Evolutionary conservation across 164 flowering plant species (phyloP), one percentile per base, ranked within the genome.

Genomic region (Aristolochia fimbriata): DNA sequence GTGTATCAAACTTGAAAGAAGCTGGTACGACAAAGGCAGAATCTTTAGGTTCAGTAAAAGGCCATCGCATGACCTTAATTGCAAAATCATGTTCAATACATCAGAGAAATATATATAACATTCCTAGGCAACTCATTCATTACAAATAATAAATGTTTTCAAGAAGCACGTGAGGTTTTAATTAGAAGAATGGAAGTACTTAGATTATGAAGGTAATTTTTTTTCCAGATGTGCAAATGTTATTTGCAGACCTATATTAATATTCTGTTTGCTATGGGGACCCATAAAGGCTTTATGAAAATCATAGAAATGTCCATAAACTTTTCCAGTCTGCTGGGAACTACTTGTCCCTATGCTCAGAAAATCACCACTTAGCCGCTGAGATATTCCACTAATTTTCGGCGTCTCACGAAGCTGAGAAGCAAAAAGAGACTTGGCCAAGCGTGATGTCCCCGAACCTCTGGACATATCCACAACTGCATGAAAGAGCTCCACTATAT

Each of bases 351-450:
- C 78, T 63, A 66, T 74, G 50, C 43, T 68, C 72, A 70, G 65
- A 70, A 62, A 62, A 70, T 54, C 77, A 76, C 69, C 79, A 68
- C 66, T 73, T 66, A 70, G 73, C 71, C 62, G 74, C 66, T 77
- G 81, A 74, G 68, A 64, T 63, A 60, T 47, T 51, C 70, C 67
- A 78, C 64, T 73, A 66, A 59, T 73, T 80, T 77, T 66, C 65
- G 76, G 78, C 57, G 67, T 65, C 68, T 59, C 70, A 66, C 67
- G 73, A 54, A 77, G 87, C 74, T 80, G 62, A 71, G 90, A 77
- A 66, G 81, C 82, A 81, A 86, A 85, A 62, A 91, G 91, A 76
- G 91, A 85, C 79, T 78, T 80, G 80, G 96, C 96, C 97, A 91
- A 68, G 62, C 75, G 57, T 52, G 96, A 91, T 77, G 70, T 96